Evolutionary conservation across 306 rosid species (phyloP).

Genomic region (cucumber (Cucumis sativus)): Cucumber_9930_V3 NC_026657.2:36600501-36601000

Average conservation of each 20-base stretch:
- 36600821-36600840: constrained; percentile 14
- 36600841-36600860: background rate
- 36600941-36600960: background rate
- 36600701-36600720: constrained; percentile 17
- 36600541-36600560: no score
- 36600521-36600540: no score
- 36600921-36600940: constrained; percentile 6
- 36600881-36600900: constrained; percentile 11
- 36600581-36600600: no score
- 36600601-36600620: constrained; percentile 14
- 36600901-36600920: constrained; percentile 7
- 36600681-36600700: constrained; percentile 10
- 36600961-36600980: constrained; percentile 3
- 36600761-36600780: constrained; percentile 43
- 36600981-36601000: constrained; percentile 11
- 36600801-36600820: constrained; percentile 42
- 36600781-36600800: constrained; percentile 43
- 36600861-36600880: background rate
- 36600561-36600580: no score
- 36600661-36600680: constrained; percentile 16
- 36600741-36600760: constrained; percentile 34
- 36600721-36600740: constrained; percentile 27
- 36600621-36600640: constrained; percentile 4
- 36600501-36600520: no score
- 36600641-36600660: constrained; percentile 32